phyloP scores from a whole-genome alignment of 2,329 filamentous ascomycete genomes.

The Plenodomus biglobosus region DNA sequence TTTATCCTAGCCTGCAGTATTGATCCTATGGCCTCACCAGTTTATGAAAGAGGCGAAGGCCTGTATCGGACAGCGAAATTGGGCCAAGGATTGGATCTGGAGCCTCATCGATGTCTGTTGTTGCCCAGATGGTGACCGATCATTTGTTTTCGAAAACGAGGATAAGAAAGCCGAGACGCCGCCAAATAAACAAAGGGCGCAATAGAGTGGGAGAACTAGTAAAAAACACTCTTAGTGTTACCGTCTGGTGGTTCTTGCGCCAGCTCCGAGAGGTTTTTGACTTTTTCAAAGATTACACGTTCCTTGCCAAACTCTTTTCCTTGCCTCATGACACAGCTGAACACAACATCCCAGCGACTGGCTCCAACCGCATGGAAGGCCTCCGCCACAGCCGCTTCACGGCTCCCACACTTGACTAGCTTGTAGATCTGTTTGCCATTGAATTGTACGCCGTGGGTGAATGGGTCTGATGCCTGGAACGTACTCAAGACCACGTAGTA shows the following conservation, averaged over 20 bases:
- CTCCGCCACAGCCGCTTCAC: constrained; percentile 34
- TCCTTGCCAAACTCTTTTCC: constrained; percentile 27
- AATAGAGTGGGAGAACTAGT: constrained; percentile 18
- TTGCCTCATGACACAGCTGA: constrained; percentile 34
- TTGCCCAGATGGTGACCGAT: too few relatives aligned
- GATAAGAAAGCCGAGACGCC: neutral
- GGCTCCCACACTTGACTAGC: constrained; percentile 35
- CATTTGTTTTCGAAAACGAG: neutral
- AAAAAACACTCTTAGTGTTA: constrained; percentile 29
- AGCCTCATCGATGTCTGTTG: too few relatives aligned
- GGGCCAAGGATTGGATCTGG: too few relatives aligned
- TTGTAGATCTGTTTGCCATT: constrained; percentile 33
- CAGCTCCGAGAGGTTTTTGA: constrained; percentile 30
- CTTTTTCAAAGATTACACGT: constrained; percentile 17
- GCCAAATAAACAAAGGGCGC: neutral
- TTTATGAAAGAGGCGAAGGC: too few relatives aligned
- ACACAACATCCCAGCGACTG: constrained; percentile 36
- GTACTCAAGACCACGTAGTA: constrained; percentile 34
- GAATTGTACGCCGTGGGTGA: constrained; percentile 10
- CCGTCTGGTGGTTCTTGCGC: constrained; percentile 20
- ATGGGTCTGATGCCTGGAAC: constrained; percentile 19
- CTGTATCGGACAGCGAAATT: too few relatives aligned
- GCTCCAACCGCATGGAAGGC: constrained; percentile 32
- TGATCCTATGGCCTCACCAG: too few relatives aligned
- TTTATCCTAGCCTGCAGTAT: too few relatives aligned